Evolutionary conservation across 495 filamentous ascomycete species (phyloP).

Genomic region (Lepraria neglecta): DNA sequence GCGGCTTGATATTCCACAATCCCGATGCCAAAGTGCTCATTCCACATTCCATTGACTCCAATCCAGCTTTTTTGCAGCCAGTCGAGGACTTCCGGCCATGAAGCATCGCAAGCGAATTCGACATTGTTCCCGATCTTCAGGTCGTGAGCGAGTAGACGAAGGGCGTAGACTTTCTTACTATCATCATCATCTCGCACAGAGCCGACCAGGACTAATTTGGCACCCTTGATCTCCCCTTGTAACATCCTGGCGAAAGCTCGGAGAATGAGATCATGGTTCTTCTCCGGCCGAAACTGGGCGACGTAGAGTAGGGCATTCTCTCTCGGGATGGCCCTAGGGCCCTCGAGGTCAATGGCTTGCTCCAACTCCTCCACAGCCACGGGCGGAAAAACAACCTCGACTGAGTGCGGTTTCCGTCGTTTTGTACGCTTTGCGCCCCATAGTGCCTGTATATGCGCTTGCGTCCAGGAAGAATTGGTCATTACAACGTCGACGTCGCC

Average conservation of each 20-base stretch:
- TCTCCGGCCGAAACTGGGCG: slow-evolving; percentile 94
- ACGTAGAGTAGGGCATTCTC: slow-evolving; percentile 77
- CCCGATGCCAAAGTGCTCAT: slow-evolving; percentile 97
- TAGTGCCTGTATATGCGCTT: slow-evolving; percentile 69
- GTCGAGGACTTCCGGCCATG: slow-evolving; percentile 75
- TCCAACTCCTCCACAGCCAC: slow-evolving; percentile 80
- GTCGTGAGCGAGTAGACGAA: slow-evolving; percentile 82
- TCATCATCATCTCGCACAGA: slow-evolving; percentile 78
- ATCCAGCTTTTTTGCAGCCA: slow-evolving; percentile 68
- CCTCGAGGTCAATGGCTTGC: slow-evolving; percentile 59
- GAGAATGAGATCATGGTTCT: slow-evolving; percentile 83
- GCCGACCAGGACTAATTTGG: slow-evolving; percentile 75
- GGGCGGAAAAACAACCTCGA: slow-evolving; percentile 78
- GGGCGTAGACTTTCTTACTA: slow-evolving; percentile 81
- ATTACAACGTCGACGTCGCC: slow-evolving; percentile 82
- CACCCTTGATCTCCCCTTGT: slow-evolving; percentile 32
- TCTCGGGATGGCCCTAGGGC: slow-evolving; percentile 57
- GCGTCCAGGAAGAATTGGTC: slow-evolving; percentile 95
- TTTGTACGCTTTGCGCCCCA: slow-evolving; percentile 58
- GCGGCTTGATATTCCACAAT: slow-evolving; percentile 98
- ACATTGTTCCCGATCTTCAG: slow-evolving; percentile 75
- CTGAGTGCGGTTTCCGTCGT: slow-evolving; percentile 33
- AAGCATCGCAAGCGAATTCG: slow-evolving; percentile 80
- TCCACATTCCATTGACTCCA: slow-evolving; percentile 98
- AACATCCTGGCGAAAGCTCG: slow-evolving; percentile 74